Evolutionary conservation across 139 green algal species (phyloP).

Genomic region (Pycnococcus provasolii): DNA sequence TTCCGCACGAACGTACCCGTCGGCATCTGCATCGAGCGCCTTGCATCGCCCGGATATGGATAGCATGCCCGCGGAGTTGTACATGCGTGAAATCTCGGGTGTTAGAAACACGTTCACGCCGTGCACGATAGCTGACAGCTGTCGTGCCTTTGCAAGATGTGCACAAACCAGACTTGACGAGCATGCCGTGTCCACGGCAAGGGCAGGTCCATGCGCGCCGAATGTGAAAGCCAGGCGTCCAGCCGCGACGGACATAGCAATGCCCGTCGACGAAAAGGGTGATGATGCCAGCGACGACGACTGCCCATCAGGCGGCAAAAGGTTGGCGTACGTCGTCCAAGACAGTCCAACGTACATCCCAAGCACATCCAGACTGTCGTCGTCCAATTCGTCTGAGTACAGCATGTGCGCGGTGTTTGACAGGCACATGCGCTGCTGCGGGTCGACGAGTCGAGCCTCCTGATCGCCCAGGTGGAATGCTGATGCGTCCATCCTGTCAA

Average conservation of each 20-base stretch:
- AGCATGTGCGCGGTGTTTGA: too few species aligned
- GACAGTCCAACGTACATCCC: too few species aligned
- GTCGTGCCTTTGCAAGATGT: neutral
- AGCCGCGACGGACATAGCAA: conserved; percentile 36
- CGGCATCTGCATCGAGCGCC: conserved; percentile 56
- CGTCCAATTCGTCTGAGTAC: too few species aligned
- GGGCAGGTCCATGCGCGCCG: neutral
- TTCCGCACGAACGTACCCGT: conserved; percentile 66
- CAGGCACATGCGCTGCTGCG: too few species aligned
- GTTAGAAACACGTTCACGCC: neutral
- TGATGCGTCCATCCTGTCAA: too few species aligned
- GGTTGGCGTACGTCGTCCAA: too few species aligned
- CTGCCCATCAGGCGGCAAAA: too few species aligned
- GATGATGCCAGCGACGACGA: too few species aligned
- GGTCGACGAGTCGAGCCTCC: too few species aligned
- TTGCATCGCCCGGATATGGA: conserved; percentile 63
- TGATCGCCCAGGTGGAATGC: too few species aligned
- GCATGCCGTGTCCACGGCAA: conserved; percentile 18
- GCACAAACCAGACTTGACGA: conserved; percentile 10
- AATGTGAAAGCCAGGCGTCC: conserved; percentile 38
- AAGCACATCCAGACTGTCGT: too few species aligned
- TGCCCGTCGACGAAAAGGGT: too few species aligned
- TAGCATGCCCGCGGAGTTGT: conserved; percentile 51
- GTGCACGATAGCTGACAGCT: neutral
- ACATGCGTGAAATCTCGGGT: conserved; percentile 1